A percentile compares a stretch with the other conserved stretches of the same genome.
These are phyloP conservation scores for Haberlea rhodopensis DNA, from an alignment of 257 asterid species.

Conservation along the genomic window DNA sequence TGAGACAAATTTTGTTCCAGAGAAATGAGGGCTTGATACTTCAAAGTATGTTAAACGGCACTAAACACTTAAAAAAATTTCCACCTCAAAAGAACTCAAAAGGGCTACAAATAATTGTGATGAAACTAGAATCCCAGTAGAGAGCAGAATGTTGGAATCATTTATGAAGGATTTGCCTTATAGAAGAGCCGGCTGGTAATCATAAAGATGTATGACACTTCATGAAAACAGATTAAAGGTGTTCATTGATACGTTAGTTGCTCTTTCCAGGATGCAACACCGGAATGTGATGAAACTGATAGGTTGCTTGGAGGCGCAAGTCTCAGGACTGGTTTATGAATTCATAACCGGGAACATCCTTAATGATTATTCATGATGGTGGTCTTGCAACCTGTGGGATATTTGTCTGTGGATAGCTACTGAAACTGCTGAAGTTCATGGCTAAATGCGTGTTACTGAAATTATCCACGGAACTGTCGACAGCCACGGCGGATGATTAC, in stretches of 20 bases:
- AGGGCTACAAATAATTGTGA: constrained; percentile 33
- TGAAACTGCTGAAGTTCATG: too few relatives aligned
- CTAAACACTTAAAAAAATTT: too few relatives aligned
- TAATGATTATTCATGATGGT: too few relatives aligned
- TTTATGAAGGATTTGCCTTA: constrained; percentile 26
- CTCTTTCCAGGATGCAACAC: constrained; percentile 26
- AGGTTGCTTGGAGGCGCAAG: constrained; percentile 36
- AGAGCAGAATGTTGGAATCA: not conserved
- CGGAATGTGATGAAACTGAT: constrained; percentile 30
- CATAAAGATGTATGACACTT: constrained; percentile 10
- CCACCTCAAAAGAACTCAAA: constrained; percentile 31
- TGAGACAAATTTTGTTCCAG: too few relatives aligned
- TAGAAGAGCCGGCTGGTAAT: too few relatives aligned
- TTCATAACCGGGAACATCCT: too few relatives aligned
- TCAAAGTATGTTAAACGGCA: not conserved
- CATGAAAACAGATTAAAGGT: constrained; percentile 2
- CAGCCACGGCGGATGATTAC: constrained; percentile 29
- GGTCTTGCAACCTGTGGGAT: too few relatives aligned
- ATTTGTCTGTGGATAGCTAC: too few relatives aligned
- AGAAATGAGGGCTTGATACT: too few relatives aligned
- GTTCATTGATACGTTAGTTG: constrained; percentile 22
- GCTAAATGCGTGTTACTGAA: too few relatives aligned
- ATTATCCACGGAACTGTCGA: constrained; percentile 25
- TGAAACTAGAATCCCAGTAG: constrained; percentile 11
- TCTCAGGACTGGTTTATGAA: too few relatives aligned